Base-by-base conservation (phyloP, 805 yeast genomes). In the Pichia nakasei region DNA sequence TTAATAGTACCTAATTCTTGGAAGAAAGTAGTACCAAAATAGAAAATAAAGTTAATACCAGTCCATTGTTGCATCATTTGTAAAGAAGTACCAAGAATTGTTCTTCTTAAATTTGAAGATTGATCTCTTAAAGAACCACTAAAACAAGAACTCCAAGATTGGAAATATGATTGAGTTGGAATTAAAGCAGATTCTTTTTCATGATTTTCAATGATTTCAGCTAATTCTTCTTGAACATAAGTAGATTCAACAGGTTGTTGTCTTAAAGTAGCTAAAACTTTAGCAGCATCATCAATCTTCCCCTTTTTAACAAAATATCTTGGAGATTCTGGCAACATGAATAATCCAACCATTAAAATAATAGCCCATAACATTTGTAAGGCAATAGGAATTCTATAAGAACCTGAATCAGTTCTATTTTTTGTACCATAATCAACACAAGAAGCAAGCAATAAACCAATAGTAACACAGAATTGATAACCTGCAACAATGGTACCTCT, bases 401-500 rank as follows among this genome's bases (percentile, higher is more conserved):
- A 69, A 9, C 78, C 82, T 13, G 76, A 64, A 48, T 70, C 70
- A 27, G 63, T 57, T 48, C 76, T 64, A 47, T 66, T 57, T 49
- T 81, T 68, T 5, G 87, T 78, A 31, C 80, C 88, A 55, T 81
- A 83, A 54, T 82, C 78, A 37, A 84, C 75, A 48, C 83, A 75
- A 52, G 82, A 73, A 9, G 91, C 88, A 24, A 85, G 67, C 40
- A 81, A 60, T 37, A 83, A 63, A 41, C 94, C 94, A 68, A 85
- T 72, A 4, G 93, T 82, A 53, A 76, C 72, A 52, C 61, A 59
- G 50, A 62, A 63, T 61, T 85, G 95, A 61, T 82, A 85, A 44
- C 83, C 73, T 44, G 84, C 76, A 38, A 84, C 87, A 48, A 82
- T 69, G 18, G 87, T 76, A 53, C 94, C 94, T 66, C 94, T 72